phyloP scores from a whole-genome alignment of 169 alveolate species.

The Theileria sp. region DNA sequence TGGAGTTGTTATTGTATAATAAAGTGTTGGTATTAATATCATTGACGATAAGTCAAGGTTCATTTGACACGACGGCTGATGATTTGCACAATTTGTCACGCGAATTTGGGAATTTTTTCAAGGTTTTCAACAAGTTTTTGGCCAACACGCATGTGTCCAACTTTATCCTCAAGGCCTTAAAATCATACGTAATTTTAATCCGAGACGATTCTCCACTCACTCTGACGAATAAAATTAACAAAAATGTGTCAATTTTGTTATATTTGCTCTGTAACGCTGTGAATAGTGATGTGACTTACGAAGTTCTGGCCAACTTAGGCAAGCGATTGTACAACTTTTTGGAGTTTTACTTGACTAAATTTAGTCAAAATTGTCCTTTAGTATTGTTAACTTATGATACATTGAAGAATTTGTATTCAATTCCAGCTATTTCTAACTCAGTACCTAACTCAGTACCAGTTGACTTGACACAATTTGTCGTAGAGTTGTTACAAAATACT shows the following conservation, averaged over 20 bases:
- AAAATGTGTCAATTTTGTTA: constrained; percentile 10
- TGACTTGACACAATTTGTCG: neutral
- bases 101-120: neutral
- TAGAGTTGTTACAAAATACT: neutral
- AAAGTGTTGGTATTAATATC: neutral
- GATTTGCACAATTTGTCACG: neutral
- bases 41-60: constrained; percentile 9
- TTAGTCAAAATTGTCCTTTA: neutral
- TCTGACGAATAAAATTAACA: neutral
- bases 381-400: neutral
- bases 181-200: constrained; percentile 2
- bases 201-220: neutral
- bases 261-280: neutral
- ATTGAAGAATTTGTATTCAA: neutral
- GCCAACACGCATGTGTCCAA: neutral
- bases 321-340: neutral
- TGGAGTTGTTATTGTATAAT: neutral
- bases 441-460: neutral
- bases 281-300: neutral
- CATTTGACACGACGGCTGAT: constrained; percentile 1
- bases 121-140: neutral
- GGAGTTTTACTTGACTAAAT: neutral
- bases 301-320: neutral
- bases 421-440: neutral
- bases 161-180: constrained; percentile 4